phyloP scores from a whole-genome alignment of 148 eudicot species.

The Salicornia ramosissima region DNA sequence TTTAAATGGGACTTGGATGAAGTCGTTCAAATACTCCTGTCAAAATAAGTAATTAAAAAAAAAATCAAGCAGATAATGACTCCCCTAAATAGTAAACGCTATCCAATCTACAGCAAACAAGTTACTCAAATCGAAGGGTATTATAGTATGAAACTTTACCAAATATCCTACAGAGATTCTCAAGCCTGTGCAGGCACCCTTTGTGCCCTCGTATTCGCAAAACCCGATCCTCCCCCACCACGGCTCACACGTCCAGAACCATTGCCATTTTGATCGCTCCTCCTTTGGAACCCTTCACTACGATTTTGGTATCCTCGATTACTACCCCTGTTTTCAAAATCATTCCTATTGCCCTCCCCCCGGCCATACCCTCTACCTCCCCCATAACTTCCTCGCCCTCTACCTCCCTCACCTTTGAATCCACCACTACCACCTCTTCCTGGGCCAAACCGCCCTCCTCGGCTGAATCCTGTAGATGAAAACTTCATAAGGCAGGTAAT shows the following conservation, averaged over 20 bases:
- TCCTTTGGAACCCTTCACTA: conserved; percentile 56
- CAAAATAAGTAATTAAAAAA: conserved; percentile 14
- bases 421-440: conserved; percentile 64
- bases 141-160: too few relatives aligned
- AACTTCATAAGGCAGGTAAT: background rate
- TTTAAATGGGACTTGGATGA: background rate
- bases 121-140: background rate
- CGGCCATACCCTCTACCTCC: conserved; percentile 59
- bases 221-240: conserved; percentile 40
- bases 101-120: conserved; percentile 6
- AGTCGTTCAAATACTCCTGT: conserved; percentile 3
- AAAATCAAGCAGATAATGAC: conserved; percentile 8
- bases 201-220: conserved; percentile 39
- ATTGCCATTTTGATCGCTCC: conserved; percentile 30
- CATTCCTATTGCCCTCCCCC: conserved; percentile 47
- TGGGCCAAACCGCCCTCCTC: conserved; percentile 59
- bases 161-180: conserved; percentile 12
- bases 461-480: conserved; percentile 35
- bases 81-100: conserved; percentile 15
- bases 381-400: conserved; percentile 65
- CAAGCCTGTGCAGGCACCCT: conserved; percentile 48
- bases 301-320: conserved; percentile 44
- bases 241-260: conserved; percentile 45
- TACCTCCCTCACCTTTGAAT: conserved; percentile 64
- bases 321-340: conserved; percentile 50